These are phyloP conservation scores for Tylopilus felleus DNA, from an alignment of 768 basidiomycete species.

Conservation along the genomic window DNA sequence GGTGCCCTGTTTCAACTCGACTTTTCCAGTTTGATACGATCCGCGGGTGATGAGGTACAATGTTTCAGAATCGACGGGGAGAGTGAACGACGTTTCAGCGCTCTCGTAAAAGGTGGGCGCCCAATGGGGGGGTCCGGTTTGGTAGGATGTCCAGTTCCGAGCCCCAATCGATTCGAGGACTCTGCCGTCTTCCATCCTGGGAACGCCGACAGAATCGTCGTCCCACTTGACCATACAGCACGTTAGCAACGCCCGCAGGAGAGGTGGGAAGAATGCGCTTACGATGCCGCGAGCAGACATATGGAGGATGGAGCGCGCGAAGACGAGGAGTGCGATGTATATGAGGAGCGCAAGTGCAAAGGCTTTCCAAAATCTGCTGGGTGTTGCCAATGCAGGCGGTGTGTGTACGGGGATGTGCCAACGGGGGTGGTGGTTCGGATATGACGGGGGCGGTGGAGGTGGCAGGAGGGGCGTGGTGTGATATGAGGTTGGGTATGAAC, in stretches of 20 bases:
- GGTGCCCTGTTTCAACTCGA: constrained; percentile 16
- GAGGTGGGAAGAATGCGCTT: neutral
- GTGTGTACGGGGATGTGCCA: neutral
- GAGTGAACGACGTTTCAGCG: constrained; percentile 25
- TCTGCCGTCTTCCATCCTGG: constrained; percentile 13
- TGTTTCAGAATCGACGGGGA: constrained; percentile 29
- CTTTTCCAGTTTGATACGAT: constrained; percentile 18
- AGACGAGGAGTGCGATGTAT: constrained; percentile 5
- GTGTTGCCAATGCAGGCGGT: constrained; percentile 5
- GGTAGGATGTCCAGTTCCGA: constrained; percentile 16
- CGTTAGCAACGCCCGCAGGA: neutral
- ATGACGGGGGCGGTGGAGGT: constrained; percentile 12
- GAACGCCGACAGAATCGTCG: neutral
- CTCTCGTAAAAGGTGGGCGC: constrained; percentile 9
- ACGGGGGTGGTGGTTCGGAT: neutral
- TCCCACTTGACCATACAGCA: neutral
- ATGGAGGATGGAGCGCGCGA: neutral
- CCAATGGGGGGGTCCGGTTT: constrained; percentile 15
- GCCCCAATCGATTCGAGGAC: constrained; percentile 11
- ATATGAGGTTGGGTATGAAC: constrained; percentile 6
- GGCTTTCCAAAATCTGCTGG: constrained; percentile 13
- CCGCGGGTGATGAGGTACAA: constrained; percentile 37
- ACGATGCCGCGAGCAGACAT: constrained; percentile 1
- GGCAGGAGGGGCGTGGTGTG: neutral
- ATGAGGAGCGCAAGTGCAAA: constrained; percentile 9